Evolutionary conservation across 352 stramenopile genomes (phyloP), one percentile per base, ranked within the genome.

Genomic region (Phytophthora sp.): DNA sequence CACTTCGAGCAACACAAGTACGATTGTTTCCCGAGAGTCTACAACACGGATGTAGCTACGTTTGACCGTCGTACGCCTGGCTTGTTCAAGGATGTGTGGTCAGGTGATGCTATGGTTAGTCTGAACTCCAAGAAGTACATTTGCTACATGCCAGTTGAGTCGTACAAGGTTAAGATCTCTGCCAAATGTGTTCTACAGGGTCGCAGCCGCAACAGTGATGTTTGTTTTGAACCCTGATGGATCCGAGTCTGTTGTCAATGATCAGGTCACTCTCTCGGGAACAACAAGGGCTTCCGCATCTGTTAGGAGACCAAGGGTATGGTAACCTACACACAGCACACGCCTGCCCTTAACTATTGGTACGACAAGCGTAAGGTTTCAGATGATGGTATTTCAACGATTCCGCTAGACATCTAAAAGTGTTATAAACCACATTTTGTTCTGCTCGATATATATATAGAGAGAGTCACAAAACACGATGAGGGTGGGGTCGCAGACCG

Each of bases 1-100:
- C n/a, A n/a, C n/a, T 45, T 45, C n/a, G 12, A 45, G 38, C n/a
- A 45, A n/a, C 38, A 45, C 16, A 45, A 45, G 18, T 26, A 45
- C 8, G 38, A 45, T 23, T 45, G 16, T 16, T 45, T 45, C 38
- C 38, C n/a, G 20, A 16, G 38, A 0, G 38, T 24, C n/a, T 45
- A 45, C 2, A 45, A 24, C n/a, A 26, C 1, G 9, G 38, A 45
- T 5, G 38, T 45, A 1, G 38, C 38, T 24, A 45, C 23, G n/a
- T 45, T 45, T 13, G 38, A 45, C 13, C 38, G 38, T 13, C 38
- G 38, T 12, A 45, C 38, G 3, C 38, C 38, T 26, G 38, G 38
- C 12, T 24, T 45, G 5, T 45, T 45, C n/a, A 45, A 45, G 18
- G 38, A 45, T 45, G 38, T 24, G 18, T 45, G n/a, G 38, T 45